Conservation (phyloP, 1,284 basidiomycete species). For the Vanrija humicola region DNA sequence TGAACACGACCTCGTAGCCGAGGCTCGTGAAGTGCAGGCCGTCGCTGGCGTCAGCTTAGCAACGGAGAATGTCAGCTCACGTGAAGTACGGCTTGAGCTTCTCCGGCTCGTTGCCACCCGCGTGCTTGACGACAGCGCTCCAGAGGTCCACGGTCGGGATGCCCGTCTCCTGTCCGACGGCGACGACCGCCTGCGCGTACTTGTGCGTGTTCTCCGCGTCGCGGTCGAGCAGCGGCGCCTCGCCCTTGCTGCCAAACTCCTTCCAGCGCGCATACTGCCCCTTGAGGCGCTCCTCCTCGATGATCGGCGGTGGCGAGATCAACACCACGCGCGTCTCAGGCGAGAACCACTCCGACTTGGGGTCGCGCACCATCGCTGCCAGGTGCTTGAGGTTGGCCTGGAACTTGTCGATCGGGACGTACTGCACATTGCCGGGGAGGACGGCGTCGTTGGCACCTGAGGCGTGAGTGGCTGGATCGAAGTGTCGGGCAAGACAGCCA, state of each 20-base stretch:
- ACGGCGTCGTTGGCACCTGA: constrained; percentile 69
- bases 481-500: neutral
- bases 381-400: constrained; percentile 62
- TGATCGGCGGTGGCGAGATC: constrained; percentile 79
- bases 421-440: constrained; percentile 52
- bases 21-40: constrained; percentile 70
- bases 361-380: constrained; percentile 59
- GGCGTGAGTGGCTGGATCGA: neutral
- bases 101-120: constrained; percentile 55
- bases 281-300: constrained; percentile 52
- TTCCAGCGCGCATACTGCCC: constrained; percentile 45
- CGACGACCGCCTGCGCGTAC: constrained; percentile 67
- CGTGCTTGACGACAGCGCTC: constrained; percentile 62
- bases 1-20: constrained; percentile 70
- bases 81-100: constrained; percentile 49
- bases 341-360: constrained; percentile 63
- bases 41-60: constrained; percentile 50
- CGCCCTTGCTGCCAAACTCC: constrained; percentile 30
- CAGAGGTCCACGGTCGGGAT: constrained; percentile 68
- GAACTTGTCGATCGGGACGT: constrained; percentile 64
- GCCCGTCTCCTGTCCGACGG: constrained; percentile 56
- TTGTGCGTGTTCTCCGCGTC: constrained; percentile 58
- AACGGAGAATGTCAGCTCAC: constrained; percentile 19
- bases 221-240: constrained; percentile 53
- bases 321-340: constrained; percentile 72